Base-by-base conservation (phyloP, 768 basidiomycete species). In the Lyophyllum atratum region DNA sequence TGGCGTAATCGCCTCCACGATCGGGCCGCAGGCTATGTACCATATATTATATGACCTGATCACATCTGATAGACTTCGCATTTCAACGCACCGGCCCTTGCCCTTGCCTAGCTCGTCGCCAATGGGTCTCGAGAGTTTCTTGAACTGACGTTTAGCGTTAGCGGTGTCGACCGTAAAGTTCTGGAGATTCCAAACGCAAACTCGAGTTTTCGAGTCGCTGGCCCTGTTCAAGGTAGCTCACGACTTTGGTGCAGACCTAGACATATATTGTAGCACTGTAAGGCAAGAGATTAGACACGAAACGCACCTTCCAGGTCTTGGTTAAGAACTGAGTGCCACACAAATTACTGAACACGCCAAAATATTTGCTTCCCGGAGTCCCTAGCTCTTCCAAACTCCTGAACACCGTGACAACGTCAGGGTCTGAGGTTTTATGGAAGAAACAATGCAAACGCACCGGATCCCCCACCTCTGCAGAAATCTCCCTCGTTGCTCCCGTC, bases 341-440 rank as follows among this genome's bases (percentile, higher is more conserved):
- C 74, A 94, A 83, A 76, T 93, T 92, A 72, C 89, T 90, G 77
- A 94, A 94, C 59, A 92, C 91, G 73, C 93, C 90, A 72, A 94
- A 94, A 71, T 92, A 93, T 80, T 93, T 94, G 85, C 94, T 94
- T 75, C 92, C 90, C 92, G 92, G 81, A 14, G 45, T n/a, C n/a
- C n/a, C n/a, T n/a, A n/a, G n/a, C n/a, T n/a, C n/a, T n/a, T n/a
- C n/a, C n/a, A n/a, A n/a, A n/a, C n/a, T n/a, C n/a, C n/a, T n/a
- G n/a, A n/a, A n/a, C n/a, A n/a, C n/a, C n/a, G n/a, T n/a, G n/a
- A n/a, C n/a, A n/a, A n/a, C n/a, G n/a, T n/a, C n/a, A n/a, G n/a
- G n/a, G n/a, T n/a, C n/a, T n/a, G n/a, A n/a, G n/a, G n/a, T n/a
- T n/a, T n/a, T n/a, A n/a, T n/a, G n/a, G n/a, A n/a, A n/a, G n/a